A percentile compares a stretch with the other conserved stretches of the same genome.
These are phyloP conservation scores for Citrullus colocynthis DNA, from an alignment of 306 rosid genomes.

Conservation along the genomic window DNA sequence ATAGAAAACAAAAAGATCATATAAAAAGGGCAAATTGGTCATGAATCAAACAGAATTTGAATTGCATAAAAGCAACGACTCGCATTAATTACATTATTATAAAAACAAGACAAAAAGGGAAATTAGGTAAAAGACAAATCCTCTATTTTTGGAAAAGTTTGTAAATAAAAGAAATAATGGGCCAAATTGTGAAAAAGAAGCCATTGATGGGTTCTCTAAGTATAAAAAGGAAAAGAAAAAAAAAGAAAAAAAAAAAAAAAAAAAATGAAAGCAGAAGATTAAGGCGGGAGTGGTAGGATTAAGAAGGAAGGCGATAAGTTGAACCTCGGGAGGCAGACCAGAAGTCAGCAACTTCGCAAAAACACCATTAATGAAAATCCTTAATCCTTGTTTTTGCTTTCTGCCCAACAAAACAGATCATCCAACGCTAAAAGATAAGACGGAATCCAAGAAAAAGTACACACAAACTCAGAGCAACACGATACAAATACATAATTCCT, in stretches of 20 bases:
- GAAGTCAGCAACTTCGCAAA: background rate
- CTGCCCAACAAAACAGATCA: background rate
- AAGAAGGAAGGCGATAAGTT: background rate
- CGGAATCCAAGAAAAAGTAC: background rate
- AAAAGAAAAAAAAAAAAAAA: background rate
- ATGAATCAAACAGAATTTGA: background rate
- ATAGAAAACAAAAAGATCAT: too few species aligned
- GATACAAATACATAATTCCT: background rate
- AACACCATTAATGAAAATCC: background rate
- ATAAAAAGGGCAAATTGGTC: background rate
- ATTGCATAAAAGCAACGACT: background rate
- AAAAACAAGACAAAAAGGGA: background rate
- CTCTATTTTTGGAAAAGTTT: background rate
- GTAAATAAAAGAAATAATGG: slow-evolving; percentile 1
- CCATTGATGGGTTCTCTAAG: background rate
- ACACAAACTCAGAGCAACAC: background rate
- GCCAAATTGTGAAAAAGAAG: background rate
- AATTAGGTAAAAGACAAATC: slow-evolving; percentile 3
- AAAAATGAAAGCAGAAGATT: background rate
- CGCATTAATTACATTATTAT: background rate
- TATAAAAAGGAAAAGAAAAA: background rate
- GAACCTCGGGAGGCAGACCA: slow-evolving; percentile 1
- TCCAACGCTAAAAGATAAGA: background rate
- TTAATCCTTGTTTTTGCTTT: slow-evolving; percentile 1
- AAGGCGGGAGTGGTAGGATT: slow-evolving; percentile 4